Evolutionary conservation across 2,329 filamentous ascomycete species (phyloP).

Genomic region (Xylaria sp.): DNA sequence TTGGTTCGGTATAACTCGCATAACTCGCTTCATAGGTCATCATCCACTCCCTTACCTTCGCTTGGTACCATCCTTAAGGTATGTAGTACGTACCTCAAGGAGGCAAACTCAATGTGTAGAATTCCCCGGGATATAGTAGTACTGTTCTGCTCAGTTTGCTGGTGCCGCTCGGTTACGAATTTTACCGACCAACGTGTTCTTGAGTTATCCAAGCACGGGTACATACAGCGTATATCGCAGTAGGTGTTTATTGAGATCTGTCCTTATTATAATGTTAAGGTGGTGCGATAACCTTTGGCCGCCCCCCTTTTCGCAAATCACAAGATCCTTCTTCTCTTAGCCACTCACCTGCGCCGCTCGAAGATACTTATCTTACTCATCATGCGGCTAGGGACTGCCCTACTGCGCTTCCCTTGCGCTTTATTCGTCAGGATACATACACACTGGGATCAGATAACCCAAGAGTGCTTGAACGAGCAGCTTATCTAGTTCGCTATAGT

Average conservation of each 20-base stretch:
- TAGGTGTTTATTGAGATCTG: conserved; percentile 27
- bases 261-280: conserved; percentile 25
- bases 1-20: conserved; percentile 7
- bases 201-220: not conserved
- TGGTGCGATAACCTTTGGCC: conserved; percentile 26
- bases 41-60: not conserved
- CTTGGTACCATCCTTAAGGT: not conserved
- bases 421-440: not conserved
- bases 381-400: conserved; percentile 30
- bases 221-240: conserved; percentile 2
- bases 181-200: not conserved
- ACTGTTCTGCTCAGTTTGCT: not conserved
- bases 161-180: not conserved
- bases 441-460: conserved; percentile 3
- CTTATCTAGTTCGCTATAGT: not conserved
- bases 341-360: conserved; percentile 26
- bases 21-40: not conserved
- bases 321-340: conserved; percentile 30
- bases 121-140: not conserved
- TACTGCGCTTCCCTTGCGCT: conserved; percentile 16
- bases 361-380: conserved; percentile 35
- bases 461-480: conserved; percentile 5
- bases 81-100: not conserved
- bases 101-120: not conserved
- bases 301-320: conserved; percentile 35